Evolutionary conservation across 495 filamentous ascomycete species (phyloP).

Genomic region (Neurospora terricola): DNA sequence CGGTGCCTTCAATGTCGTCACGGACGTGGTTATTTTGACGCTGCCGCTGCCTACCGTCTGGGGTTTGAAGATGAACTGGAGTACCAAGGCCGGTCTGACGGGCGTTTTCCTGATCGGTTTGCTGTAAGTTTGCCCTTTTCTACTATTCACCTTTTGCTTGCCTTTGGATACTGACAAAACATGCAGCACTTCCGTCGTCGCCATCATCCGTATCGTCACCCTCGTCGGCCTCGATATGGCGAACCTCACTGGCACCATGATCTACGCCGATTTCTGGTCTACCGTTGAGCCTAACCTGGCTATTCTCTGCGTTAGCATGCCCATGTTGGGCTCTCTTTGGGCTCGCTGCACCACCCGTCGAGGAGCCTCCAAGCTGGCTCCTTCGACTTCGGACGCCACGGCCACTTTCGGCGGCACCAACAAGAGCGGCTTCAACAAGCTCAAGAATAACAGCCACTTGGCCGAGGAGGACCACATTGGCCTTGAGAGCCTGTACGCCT

Average conservation of each 20-base stretch:
- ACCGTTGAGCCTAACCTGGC: constrained; percentile 20
- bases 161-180: neutral
- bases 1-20: constrained; percentile 19
- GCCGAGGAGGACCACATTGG: neutral
- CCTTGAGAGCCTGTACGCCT: constrained; percentile 9
- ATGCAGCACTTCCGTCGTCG: constrained; percentile 6
- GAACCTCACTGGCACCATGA: constrained; percentile 17
- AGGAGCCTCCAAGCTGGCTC: constrained; percentile 10
- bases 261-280: constrained; percentile 24
- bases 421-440: constrained; percentile 7
- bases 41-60: constrained; percentile 16
- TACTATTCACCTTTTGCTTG: no score
- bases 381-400: neutral
- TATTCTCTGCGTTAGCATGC: constrained; percentile 25
- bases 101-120: constrained; percentile 21
- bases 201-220: constrained; percentile 20
- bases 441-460: neutral
- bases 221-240: constrained; percentile 10
- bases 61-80: constrained; percentile 11
- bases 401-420: constrained; percentile 1
- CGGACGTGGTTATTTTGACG: constrained; percentile 16
- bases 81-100: constrained; percentile 14
- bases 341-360: constrained; percentile 5
- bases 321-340: constrained; percentile 13
- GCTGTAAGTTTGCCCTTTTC: constrained; percentile 4